Conservation (phyloP, 371 early-diverging fungal genomes). For the Hamiltosporidium magnivora region DNA sequence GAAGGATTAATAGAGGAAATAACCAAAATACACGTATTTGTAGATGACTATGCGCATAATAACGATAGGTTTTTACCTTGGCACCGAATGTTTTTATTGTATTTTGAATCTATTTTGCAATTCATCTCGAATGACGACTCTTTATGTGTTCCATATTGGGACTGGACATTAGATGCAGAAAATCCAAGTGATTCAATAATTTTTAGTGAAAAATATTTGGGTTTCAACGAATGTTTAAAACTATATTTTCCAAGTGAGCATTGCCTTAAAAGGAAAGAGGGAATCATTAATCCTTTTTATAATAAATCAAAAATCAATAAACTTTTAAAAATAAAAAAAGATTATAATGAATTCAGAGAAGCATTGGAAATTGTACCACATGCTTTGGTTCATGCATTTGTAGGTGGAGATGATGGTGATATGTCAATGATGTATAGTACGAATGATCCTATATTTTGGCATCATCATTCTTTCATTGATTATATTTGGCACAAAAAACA, state of each 20-base stretch:
- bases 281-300: conserved; percentile 46
- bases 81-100: conserved; percentile 46
- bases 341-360: conserved; percentile 50
- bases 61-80: conserved; percentile 48
- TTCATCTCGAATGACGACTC: conserved; percentile 44
- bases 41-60: conserved; percentile 16
- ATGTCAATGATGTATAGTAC: conserved; percentile 37
- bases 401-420: conserved; percentile 57
- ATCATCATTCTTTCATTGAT: conserved; percentile 60
- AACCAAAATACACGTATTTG: background rate
- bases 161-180: conserved; percentile 53
- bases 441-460: conserved; percentile 59
- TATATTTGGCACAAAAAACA: conserved; percentile 58
- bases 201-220: conserved; percentile 9
- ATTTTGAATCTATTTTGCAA: conserved; percentile 47
- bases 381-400: conserved; percentile 54
- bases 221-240: conserved; percentile 8
- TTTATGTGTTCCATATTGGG: conserved; percentile 59
- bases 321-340: conserved; percentile 45
- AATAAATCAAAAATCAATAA: conserved; percentile 41
- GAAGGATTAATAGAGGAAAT: background rate
- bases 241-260: conserved; percentile 31
- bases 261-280: conserved; percentile 17
- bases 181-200: conserved; percentile 21
- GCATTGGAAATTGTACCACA: conserved; percentile 57